Conservation (phyloP, 352 stramenopile genomes). For the Phytopythium delawarense region DNA sequence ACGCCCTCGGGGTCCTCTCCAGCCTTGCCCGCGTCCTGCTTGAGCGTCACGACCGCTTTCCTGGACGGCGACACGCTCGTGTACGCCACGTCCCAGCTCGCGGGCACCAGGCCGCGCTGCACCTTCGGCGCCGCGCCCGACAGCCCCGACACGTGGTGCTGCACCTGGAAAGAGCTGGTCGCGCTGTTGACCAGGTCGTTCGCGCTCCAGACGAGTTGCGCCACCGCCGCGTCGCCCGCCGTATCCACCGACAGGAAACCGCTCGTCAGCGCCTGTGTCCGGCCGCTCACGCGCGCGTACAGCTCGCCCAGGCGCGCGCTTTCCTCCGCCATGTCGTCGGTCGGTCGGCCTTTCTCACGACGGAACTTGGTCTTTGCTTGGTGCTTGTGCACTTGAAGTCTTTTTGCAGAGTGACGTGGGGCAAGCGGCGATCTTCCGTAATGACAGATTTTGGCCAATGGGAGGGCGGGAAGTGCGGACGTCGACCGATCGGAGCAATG, state of each 20-base stretch:
- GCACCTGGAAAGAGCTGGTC: constrained; percentile 48
- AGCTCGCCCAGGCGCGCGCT: constrained; percentile 32
- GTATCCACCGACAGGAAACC: constrained; percentile 33
- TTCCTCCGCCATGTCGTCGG: neutral
- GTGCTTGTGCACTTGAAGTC: neutral
- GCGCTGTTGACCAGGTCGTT: constrained; percentile 56
- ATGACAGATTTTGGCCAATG: neutral
- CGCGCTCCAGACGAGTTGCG: constrained; percentile 59
- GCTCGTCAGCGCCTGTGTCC: constrained; percentile 43
- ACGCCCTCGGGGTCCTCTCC: constrained; percentile 30
- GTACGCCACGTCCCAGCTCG: constrained; percentile 29
- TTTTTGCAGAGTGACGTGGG: neutral
- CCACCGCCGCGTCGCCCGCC: constrained; percentile 16
- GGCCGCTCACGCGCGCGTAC: constrained; percentile 40
- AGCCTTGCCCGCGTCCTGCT: constrained; percentile 43
- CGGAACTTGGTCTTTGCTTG: neutral
- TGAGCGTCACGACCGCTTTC: constrained; percentile 50
- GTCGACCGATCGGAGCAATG: too few relatives aligned
- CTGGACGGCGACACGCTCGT: constrained; percentile 57
- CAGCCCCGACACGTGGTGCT: constrained; percentile 39
- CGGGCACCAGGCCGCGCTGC: constrained; percentile 30
- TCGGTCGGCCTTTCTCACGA: neutral
- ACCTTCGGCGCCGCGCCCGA: constrained; percentile 17
- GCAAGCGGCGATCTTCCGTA: neutral
- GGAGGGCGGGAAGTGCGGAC: neutral